Base-by-base conservation (phyloP, 768 basidiomycete genomes). In the Leccinum subtestaceum region DNA sequence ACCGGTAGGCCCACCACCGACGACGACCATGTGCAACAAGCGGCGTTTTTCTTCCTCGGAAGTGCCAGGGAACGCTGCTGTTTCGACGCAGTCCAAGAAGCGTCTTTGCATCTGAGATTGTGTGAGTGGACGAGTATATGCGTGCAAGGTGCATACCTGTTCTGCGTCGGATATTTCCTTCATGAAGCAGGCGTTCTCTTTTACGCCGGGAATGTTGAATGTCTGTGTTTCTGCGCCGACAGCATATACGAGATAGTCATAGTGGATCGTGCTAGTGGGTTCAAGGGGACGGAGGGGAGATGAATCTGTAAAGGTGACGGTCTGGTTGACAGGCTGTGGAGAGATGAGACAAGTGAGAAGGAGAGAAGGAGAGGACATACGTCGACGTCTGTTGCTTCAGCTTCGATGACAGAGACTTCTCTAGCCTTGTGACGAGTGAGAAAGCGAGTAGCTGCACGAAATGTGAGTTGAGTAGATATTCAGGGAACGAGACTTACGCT, bases 81-180 rank as follows among this genome's bases (percentile, higher is more conserved):
- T 87, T 75, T 99, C 96, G 49, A 99, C 80, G 66, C 94, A 97
- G 70, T 95, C 94, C 80, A 95, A 79, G 73, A 95, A 91, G 50
- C 82, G 85, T 62, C 83, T 80, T 80, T 91, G 88, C 82, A 92
- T 85, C 86, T 89, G 63, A 9, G 49, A 25, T 11, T 0, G 50
- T 19, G 47, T 62, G 57, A 64, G 56, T 17, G n/a, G 56, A 2
- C 19, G 43, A 5, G 36, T 31, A 1, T 29, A 25, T 55, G 57
- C 13, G 13, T 19, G 43, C 6, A 2, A 52, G 34, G 46, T 15
- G 61, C 76, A 43, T 65, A 93, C 91, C 77, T 85, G 86, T 77
- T 97, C 95, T 27, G 95, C 97, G 72, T 98, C 97, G 55, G 82
- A 77, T n/a, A 97, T 76, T 73, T 99, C 97, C 79, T 98, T 99